A percentile compares a stretch with the other conserved stretches of the same genome.
Evolutionary conservation across 106 monocot genomes (phyloP).

Genomic region (Alisma plantagoaquatica): DNA sequence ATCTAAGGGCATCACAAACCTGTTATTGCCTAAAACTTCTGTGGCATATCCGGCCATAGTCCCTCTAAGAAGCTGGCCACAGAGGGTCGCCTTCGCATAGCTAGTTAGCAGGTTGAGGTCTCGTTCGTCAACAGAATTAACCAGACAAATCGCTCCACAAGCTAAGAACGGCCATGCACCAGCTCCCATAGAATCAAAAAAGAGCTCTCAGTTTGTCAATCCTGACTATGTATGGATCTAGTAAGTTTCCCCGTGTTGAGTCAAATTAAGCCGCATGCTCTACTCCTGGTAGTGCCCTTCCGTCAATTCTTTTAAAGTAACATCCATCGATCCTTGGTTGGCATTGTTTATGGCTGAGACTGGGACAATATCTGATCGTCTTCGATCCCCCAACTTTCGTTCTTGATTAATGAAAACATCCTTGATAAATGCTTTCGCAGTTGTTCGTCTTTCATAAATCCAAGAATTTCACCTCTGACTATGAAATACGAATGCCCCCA

Average conservation of each 20-base stretch:
- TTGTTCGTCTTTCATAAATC: conserved; percentile 25
- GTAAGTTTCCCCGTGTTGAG: too few relatives aligned
- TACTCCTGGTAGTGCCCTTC: too few relatives aligned
- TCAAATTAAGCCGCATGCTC: too few relatives aligned
- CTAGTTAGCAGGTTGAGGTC: conserved; percentile 17
- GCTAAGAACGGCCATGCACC: conserved; percentile 53
- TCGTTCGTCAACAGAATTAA: conserved; percentile 17
- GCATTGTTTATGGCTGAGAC: too few relatives aligned
- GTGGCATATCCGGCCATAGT: conserved; percentile 65
- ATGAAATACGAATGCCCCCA: conserved; percentile 12
- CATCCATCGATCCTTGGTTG: too few relatives aligned
- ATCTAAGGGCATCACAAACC: conserved; percentile 79
- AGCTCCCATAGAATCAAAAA: conserved; percentile 78
- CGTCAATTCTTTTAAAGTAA: too few relatives aligned
- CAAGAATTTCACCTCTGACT: conserved; percentile 26
- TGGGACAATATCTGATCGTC: too few relatives aligned
- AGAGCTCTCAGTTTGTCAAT: conserved; percentile 43
- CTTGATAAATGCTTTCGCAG: conserved; percentile 22
- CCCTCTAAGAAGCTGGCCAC: conserved; percentile 54
- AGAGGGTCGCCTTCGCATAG: conserved; percentile 15
- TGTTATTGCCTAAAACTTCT: conserved; percentile 77
- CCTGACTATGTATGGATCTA: too few relatives aligned
- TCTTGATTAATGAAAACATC: conserved; percentile 26
- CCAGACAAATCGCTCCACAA: conserved; percentile 16
- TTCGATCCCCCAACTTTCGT: too few relatives aligned